phyloP scores from a whole-genome alignment of 495 filamentous ascomycete genomes.

The Podospora pseudoanserina region DNA sequence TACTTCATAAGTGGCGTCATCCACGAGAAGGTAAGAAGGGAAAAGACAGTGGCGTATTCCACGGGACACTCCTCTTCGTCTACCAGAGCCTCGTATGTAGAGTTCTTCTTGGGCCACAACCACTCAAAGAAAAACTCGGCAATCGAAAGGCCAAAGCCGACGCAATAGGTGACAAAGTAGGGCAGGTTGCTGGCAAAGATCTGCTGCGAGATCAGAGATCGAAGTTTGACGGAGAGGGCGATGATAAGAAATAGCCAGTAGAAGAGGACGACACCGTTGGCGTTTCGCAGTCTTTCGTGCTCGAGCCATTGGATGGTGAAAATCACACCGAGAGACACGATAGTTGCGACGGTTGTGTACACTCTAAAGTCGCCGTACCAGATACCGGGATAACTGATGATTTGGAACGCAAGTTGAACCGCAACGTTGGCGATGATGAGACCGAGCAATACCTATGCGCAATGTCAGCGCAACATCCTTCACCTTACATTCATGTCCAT shows the following conservation, averaged over 20 bases:
- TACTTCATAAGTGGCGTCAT: slow-evolving; percentile 98
- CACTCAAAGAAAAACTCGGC: slow-evolving; percentile 84
- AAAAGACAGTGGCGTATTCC: slow-evolving; percentile 93
- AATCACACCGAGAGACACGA: slow-evolving; percentile 76
- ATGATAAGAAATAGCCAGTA: slow-evolving; percentile 94
- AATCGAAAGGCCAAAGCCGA: slow-evolving; percentile 67
- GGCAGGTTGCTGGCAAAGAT: slow-evolving; percentile 59
- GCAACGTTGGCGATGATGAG: slow-evolving; percentile 63
- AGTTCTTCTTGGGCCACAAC: slow-evolving; percentile 82
- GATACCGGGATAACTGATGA: slow-evolving; percentile 61
- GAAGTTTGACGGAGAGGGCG: slow-evolving; percentile 76
- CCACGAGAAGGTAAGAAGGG: slow-evolving; percentile 92
- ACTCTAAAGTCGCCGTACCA: slow-evolving; percentile 85
- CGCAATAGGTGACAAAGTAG: slow-evolving; percentile 76
- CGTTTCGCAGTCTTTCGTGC: slow-evolving; percentile 80
- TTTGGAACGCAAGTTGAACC: slow-evolving; percentile 74
- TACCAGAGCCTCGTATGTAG: slow-evolving; percentile 76
- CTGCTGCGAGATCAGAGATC: slow-evolving; percentile 77
- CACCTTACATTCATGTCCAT: background rate
- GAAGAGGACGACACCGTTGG: slow-evolving; percentile 90
- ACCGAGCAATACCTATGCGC: slow-evolving; percentile 60
- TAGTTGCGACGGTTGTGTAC: slow-evolving; percentile 75
- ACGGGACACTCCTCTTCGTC: slow-evolving; percentile 86
- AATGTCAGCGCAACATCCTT: slow-evolving; percentile 13
- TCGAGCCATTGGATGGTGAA: slow-evolving; percentile 89